Percentiles rank a stretch among this genome's conserved stretches.
These are phyloP conservation scores for Tolypocladium guangdongense DNA, from an alignment of 2,329 filamentous ascomycete species.

Conservation along the genomic window DNA sequence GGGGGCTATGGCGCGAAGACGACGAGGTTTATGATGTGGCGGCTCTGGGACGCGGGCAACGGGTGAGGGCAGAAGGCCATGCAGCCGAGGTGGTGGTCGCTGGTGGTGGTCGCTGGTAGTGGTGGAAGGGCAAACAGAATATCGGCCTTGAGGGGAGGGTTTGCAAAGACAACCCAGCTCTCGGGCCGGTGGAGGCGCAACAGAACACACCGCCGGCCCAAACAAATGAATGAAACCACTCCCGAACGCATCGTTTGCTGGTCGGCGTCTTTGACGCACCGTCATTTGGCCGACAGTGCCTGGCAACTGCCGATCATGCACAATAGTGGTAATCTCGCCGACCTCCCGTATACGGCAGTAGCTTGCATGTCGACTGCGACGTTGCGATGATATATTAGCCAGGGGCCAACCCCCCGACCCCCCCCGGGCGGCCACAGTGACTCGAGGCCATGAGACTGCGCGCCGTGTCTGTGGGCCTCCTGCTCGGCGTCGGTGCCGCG, in stretches of 20 bases:
- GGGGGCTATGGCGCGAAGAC: not conserved
- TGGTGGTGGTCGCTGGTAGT: not conserved
- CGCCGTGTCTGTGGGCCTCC: not conserved
- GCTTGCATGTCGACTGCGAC: not conserved
- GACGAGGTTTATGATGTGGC: not conserved
- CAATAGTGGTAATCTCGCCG: not conserved
- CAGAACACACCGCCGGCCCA: not conserved
- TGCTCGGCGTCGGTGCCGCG: conserved; percentile 1
- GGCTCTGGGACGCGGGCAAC: not conserved
- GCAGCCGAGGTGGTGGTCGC: too few species aligned
- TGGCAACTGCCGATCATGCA: not conserved
- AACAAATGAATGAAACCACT: not conserved
- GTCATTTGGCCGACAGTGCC: not conserved
- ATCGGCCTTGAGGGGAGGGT: not conserved
- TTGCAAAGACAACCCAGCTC: not conserved
- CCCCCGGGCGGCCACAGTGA: not conserved
- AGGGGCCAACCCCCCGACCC: not conserved
- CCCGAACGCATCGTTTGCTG: not conserved
- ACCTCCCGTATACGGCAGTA: not conserved
- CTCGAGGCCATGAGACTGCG: not conserved
- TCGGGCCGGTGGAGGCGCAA: not conserved
- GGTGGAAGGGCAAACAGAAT: too few species aligned
- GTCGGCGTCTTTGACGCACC: not conserved
- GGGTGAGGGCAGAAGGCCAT: too few species aligned
- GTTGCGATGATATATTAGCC: not conserved